Evolutionary conservation across 768 basidiomycete species (phyloP).

Genomic region (Boletus sp.): DNA sequence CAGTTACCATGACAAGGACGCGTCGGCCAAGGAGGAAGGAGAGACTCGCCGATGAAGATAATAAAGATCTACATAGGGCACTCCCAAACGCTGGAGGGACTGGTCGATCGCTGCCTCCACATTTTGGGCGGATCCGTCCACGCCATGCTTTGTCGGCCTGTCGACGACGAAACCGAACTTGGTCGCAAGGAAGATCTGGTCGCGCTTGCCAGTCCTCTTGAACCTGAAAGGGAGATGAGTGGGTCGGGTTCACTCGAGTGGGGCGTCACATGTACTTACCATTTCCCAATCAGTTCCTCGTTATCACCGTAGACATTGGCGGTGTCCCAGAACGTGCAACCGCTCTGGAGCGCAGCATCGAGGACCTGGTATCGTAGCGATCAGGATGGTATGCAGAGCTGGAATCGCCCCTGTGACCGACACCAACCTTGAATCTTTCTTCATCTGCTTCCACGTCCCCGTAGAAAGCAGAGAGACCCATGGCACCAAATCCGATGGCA

Average conservation of each 20-base stretch:
- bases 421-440: no score
- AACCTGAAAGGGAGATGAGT: no score
- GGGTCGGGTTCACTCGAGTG: no score
- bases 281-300: conserved; percentile 46
- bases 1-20: no score
- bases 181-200: conserved; percentile 59
- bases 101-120: conserved; percentile 35
- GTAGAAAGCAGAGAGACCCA: no score
- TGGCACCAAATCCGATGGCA: no score
- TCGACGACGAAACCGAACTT: conserved; percentile 46
- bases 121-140: conserved; percentile 40
- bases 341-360: conserved; percentile 38
- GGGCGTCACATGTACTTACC: conserved; percentile 29
- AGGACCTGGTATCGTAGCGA: conserved; percentile 31
- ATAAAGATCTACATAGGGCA: conserved; percentile 43
- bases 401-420: no score
- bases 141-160: conserved; percentile 14
- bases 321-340: conserved; percentile 48
- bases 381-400: no score
- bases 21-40: neutral
- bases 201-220: conserved; percentile 42
- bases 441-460: no score
- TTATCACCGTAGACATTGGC: conserved; percentile 41
- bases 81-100: conserved; percentile 42
- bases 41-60: conserved; percentile 40